phyloP scores from a whole-genome alignment of 1,284 basidiomycete species.

The Ceraceosorus bombacis region DNA sequence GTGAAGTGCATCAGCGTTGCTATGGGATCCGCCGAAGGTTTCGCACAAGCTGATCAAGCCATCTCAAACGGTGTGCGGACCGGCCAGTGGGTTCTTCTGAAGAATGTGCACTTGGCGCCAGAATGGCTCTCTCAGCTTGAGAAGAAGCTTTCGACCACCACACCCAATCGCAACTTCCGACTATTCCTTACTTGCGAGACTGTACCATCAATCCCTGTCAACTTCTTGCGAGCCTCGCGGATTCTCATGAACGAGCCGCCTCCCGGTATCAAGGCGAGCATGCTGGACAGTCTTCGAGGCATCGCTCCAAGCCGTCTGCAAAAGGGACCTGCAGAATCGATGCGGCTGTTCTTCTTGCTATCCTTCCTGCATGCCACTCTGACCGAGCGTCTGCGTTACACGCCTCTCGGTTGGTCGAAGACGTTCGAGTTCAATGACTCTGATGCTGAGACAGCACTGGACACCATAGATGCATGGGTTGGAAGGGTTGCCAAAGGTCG shows the following conservation, averaged over 20 bases:
- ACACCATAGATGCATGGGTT: conserved; percentile 43
- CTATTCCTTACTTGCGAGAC: conserved; percentile 47
- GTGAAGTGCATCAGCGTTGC: conserved; percentile 38
- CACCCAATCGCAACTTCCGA: conserved; percentile 39
- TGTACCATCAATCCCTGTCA: conserved; percentile 40
- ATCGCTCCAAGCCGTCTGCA: conserved; percentile 29
- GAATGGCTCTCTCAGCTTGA: conserved; percentile 44
- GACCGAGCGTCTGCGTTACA: conserved; percentile 42
- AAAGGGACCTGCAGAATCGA: conserved; percentile 37
- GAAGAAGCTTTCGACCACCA: conserved; percentile 41
- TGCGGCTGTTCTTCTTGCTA: conserved; percentile 41
- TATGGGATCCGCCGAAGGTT: conserved; percentile 46
- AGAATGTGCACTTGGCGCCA: conserved; percentile 46
- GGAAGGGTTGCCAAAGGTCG: conserved; percentile 31
- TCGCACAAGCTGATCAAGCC: conserved; percentile 41
- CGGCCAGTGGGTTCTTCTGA: conserved; percentile 45
- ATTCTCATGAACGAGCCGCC: conserved; percentile 48
- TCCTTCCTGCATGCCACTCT: conserved; percentile 45
- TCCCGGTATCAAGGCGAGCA: conserved; percentile 43
- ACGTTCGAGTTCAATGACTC: conserved; percentile 47
- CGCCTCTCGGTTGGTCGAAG: conserved; percentile 44
- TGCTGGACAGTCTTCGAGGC: conserved; percentile 37
- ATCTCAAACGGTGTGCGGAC: conserved; percentile 36
- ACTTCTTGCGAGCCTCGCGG: conserved; percentile 40
- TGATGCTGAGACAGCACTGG: conserved; percentile 41